Percentiles rank a stretch among this genome's conserved stretches.
phyloP scores from a whole-genome alignment of 106 monocot species.

The Dactylorhiza incarnata region DNA sequence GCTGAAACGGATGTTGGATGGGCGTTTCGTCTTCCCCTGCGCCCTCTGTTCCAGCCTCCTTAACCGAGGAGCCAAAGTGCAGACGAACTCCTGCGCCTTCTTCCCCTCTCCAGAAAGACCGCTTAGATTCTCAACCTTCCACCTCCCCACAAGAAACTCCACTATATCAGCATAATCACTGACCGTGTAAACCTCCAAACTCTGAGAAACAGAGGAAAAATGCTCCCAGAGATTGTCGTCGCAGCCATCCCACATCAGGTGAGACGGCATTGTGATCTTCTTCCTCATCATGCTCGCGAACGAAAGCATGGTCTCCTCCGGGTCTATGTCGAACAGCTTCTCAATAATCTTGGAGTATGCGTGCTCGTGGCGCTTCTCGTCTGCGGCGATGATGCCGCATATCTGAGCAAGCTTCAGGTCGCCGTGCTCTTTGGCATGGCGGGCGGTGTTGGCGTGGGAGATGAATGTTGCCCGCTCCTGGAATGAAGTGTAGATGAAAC shows the following conservation, averaged over 20 bases:
- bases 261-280: slow-evolving; percentile 48
- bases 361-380: slow-evolving; percentile 55
- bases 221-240: slow-evolving; percentile 36
- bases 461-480: slow-evolving; percentile 61
- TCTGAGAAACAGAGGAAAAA: slow-evolving; percentile 33
- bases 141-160: slow-evolving; percentile 41
- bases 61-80: slow-evolving; percentile 13
- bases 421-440: slow-evolving; percentile 47
- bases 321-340: slow-evolving; percentile 50
- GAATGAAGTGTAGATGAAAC: slow-evolving; percentile 49
- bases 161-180: slow-evolving; percentile 45
- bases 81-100: slow-evolving; percentile 24
- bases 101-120: slow-evolving; percentile 16
- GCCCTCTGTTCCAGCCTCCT: slow-evolving; percentile 26
- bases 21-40: no score
- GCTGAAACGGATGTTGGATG: no score
- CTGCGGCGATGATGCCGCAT: slow-evolving; percentile 49
- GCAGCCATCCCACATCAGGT: slow-evolving; percentile 41
- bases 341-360: slow-evolving; percentile 51
- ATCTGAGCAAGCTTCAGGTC: slow-evolving; percentile 44
- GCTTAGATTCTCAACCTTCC: slow-evolving; percentile 25
- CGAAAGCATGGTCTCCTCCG: slow-evolving; percentile 33
- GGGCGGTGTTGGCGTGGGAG: slow-evolving; percentile 51
- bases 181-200: slow-evolving; percentile 36
- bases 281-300: slow-evolving; percentile 52